phyloP scores from a whole-genome alignment of 306 rosid species.

The Cucumis melo region DNA sequence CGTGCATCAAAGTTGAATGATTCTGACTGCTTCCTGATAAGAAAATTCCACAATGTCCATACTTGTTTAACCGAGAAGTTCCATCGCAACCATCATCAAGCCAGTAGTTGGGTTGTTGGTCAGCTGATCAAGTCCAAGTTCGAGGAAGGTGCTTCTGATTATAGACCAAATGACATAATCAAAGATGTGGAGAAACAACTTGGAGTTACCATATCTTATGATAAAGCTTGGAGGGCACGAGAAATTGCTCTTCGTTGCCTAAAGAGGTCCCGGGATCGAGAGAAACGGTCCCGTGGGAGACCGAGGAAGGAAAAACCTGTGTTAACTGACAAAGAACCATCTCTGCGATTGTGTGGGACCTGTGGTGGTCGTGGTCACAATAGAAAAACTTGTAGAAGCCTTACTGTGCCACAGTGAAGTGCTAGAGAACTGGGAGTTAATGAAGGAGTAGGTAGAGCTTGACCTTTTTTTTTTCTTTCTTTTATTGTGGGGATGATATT shows the following conservation, averaged over 20 bases:
- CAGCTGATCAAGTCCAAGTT: constrained; percentile 13
- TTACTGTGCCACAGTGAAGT: not conserved
- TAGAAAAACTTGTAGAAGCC: constrained; percentile 4
- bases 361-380: constrained; percentile 11
- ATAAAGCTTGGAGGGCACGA: constrained; percentile 15
- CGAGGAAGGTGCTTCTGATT: constrained; percentile 1
- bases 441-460: not conserved
- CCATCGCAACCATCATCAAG: constrained; percentile 13
- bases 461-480: not conserved
- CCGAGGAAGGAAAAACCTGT: constrained; percentile 2
- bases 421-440: not conserved
- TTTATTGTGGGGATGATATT: not conserved
- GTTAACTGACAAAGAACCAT: not conserved
- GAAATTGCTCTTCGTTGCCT: constrained; percentile 8
- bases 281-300: constrained; percentile 3
- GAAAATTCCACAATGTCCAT: constrained; percentile 6
- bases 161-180: constrained; percentile 18
- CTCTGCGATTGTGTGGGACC: constrained; percentile 1
- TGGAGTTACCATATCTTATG: constrained; percentile 13
- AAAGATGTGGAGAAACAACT: constrained; percentile 9
- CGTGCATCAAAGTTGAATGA: constrained; percentile 4
- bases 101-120: constrained; percentile 17
- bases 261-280: not conserved
- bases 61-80: constrained; percentile 7
- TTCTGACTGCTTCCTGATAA: constrained; percentile 3